Conservation (phyloP, 345 rosid genomes). For the Abelmoschus esculentus region DNA sequence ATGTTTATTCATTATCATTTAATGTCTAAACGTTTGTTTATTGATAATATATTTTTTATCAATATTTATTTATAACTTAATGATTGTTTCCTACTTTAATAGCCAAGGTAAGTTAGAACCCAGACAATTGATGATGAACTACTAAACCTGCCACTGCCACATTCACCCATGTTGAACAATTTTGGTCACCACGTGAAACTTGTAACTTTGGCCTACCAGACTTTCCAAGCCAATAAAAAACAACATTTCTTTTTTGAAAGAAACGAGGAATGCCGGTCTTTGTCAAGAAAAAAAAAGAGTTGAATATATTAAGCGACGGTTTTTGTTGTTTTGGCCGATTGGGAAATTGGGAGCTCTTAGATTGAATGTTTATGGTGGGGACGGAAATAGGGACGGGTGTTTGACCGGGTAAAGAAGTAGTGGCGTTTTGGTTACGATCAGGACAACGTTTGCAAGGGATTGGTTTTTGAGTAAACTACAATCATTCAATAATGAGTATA, state of each 20-base stretch:
- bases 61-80: too few relatives aligned
- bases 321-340: background rate
- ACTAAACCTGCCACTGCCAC: background rate
- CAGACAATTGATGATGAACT: too few relatives aligned
- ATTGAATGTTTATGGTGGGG: constrained; percentile 13
- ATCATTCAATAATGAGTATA: too few relatives aligned
- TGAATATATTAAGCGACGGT: constrained; percentile 1
- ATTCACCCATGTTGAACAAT: background rate
- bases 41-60: too few relatives aligned
- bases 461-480: too few relatives aligned
- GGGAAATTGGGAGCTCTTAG: constrained; percentile 14
- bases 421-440: constrained; percentile 25
- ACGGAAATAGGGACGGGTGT: constrained; percentile 13
- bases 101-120: too few relatives aligned
- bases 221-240: constrained; percentile 11
- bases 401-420: constrained; percentile 12
- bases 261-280: background rate
- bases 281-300: background rate
- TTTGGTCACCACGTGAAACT: background rate
- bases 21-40: too few relatives aligned
- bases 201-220: background rate
- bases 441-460: constrained; percentile 17
- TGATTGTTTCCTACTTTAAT: too few relatives aligned
- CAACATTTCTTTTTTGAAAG: background rate
- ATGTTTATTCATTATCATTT: too few relatives aligned